Conservation (phyloP, 78 protist species). For the Mantamonas sphyraenae region DNA sequence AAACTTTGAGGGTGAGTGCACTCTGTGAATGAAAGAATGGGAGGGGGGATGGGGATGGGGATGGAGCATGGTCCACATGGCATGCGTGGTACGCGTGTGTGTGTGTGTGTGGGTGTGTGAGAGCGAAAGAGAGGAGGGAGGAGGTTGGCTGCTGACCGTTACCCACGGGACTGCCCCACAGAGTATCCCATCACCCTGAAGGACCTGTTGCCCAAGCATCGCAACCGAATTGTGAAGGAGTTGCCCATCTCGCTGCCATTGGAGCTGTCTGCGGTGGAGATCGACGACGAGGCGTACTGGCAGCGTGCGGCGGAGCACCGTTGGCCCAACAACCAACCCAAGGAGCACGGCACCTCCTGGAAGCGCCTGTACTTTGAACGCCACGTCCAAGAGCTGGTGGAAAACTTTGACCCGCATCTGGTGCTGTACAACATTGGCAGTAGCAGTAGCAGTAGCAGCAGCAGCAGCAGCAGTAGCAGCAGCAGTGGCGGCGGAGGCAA, state of each 20-base stretch:
- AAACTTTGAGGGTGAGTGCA: neutral
- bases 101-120: no score
- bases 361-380: constrained; percentile 1
- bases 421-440: no score
- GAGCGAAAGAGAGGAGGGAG: no score
- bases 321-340: neutral
- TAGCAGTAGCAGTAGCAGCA: no score
- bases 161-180: neutral
- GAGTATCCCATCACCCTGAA: neutral
- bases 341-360: constrained; percentile 8
- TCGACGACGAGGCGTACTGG: constrained; percentile 11
- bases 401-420: neutral
- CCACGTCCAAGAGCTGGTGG: neutral
- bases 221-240: neutral
- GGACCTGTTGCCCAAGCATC: neutral
- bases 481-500: no score
- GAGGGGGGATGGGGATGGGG: neutral
- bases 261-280: neutral
- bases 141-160: neutral
- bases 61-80: neutral
- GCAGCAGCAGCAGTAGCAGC: no score
- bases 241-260: neutral
- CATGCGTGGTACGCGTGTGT: no score
- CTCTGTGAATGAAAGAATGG: no score
- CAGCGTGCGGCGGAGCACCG: neutral